These are phyloP conservation scores for Parietichytrium sp. DNA, from an alignment of 108 stramenopile genomes.

Conservation along the genomic window DNA sequence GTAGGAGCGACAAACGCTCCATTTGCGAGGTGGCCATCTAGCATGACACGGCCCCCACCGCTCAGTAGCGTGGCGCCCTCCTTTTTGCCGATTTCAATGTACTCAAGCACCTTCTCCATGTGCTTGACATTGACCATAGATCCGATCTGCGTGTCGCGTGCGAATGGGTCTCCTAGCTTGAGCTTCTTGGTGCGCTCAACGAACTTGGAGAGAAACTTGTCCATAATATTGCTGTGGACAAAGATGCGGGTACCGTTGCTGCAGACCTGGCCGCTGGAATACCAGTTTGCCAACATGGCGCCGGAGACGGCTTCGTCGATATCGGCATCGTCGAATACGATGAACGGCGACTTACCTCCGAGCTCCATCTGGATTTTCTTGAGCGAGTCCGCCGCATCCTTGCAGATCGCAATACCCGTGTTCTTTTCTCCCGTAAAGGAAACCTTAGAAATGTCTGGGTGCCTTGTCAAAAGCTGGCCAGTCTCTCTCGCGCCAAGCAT, in stretches of 20 bases:
- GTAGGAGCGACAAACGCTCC: conserved; percentile 42
- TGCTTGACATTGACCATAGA: conserved; percentile 45
- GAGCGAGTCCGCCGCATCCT: conserved; percentile 51
- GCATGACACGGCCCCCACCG: background rate
- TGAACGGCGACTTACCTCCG: conserved; percentile 60
- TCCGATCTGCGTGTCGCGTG: conserved; percentile 47
- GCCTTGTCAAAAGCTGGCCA: conserved; percentile 43
- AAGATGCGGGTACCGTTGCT: conserved; percentile 56
- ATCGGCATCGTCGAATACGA: conserved; percentile 60
- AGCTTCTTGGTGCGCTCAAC: conserved; percentile 53
- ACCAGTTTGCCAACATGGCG: conserved; percentile 51
- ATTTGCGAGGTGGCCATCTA: background rate
- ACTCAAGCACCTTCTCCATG: conserved; percentile 42
- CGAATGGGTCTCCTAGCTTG: conserved; percentile 54
- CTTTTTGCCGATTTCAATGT: conserved; percentile 41
- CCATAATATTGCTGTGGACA: conserved; percentile 51
- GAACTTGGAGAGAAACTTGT: conserved; percentile 47
- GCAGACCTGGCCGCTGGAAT: conserved; percentile 56
- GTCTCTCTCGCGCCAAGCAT: conserved; percentile 51
- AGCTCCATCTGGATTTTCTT: conserved; percentile 60
- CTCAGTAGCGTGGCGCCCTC: conserved; percentile 41
- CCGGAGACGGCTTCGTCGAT: conserved; percentile 54
- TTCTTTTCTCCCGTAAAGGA: conserved; percentile 57
- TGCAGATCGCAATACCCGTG: conserved; percentile 54
- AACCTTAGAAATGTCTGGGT: conserved; percentile 49